Conservation (phyloP, 176 grass and related monocot genomes). For the Pontederia paniculata region DNA sequence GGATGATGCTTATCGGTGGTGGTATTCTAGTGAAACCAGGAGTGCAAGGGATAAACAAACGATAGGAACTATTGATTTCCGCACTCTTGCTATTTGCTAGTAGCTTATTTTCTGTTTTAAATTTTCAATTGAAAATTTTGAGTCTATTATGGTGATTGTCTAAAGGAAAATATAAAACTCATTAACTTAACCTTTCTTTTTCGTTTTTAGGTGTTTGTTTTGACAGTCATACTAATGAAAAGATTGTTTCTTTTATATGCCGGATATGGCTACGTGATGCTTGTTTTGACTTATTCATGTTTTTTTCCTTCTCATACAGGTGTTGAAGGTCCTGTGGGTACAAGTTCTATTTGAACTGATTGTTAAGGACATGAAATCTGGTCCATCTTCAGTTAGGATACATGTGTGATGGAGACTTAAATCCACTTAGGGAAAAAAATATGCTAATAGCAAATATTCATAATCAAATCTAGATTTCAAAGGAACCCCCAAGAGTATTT, state of each 20-base stretch:
- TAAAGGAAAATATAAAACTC: too few species aligned
- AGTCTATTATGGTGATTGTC: too few species aligned
- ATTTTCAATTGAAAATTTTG: neutral
- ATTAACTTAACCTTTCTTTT: too few species aligned
- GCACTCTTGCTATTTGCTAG: neutral
- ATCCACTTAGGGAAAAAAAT: too few species aligned
- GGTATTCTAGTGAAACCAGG: constrained; percentile 53
- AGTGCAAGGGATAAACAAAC: constrained; percentile 66
- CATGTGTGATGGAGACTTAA: constrained; percentile 49
- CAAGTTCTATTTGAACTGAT: constrained; percentile 52
- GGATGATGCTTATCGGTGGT: constrained; percentile 84
- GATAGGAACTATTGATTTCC: constrained; percentile 62
- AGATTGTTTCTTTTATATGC: too few species aligned
- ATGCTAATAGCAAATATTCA: too few species aligned
- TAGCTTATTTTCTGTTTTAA: neutral
- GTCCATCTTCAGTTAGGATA: constrained; percentile 47
- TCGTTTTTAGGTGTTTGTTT: too few species aligned
- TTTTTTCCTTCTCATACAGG: constrained; percentile 31
- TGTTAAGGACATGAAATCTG: constrained; percentile 79
- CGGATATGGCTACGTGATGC: too few species aligned
- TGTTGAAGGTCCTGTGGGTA: constrained; percentile 69
- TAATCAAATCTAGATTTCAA: too few species aligned
- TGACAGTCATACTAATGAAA: too few species aligned
- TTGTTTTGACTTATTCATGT: neutral
- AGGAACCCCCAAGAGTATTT: too few species aligned